These are phyloP conservation scores for Tetratostichococcus sp. DNA, from an alignment of 139 green algal genomes.

Conservation along the genomic window DNA sequence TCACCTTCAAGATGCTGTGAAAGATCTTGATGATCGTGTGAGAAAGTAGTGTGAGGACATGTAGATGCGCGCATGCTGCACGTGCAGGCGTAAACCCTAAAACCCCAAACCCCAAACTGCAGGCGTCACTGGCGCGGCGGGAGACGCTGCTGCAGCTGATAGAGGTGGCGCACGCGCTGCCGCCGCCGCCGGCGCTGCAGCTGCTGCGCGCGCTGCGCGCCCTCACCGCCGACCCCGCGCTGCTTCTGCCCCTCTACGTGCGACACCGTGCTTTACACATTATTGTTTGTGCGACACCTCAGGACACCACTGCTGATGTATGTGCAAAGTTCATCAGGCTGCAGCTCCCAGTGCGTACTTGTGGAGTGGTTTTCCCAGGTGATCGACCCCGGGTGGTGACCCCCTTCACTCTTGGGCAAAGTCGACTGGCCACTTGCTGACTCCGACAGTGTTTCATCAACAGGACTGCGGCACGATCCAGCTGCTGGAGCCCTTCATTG, in stretches of 20 bases:
- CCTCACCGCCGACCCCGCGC: conserved; percentile 13
- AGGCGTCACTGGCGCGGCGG: conserved; percentile 17
- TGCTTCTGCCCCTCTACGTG: conserved; percentile 44
- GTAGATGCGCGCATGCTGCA: no score
- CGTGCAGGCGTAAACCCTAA: neutral
- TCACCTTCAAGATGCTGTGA: no score
- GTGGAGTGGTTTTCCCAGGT: no score
- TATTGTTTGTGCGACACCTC: no score
- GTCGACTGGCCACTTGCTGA: no score
- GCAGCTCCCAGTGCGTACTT: no score
- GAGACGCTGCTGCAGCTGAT: conserved; percentile 55
- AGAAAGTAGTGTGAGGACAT: no score
- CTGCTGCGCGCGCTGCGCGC: conserved; percentile 36
- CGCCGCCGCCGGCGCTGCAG: conserved; percentile 13
- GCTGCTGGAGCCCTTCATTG: conserved; percentile 51
- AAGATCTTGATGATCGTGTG: no score
- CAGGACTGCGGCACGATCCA: conserved; percentile 55
- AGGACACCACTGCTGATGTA: no score
- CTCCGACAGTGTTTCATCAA: conserved; percentile 16
- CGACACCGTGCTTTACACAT: neutral
- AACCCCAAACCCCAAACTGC: neutral
- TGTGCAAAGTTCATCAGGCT: no score
- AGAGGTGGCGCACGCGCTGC: conserved; percentile 15
- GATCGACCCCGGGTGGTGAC: no score
- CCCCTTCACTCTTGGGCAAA: no score